phyloP scores from a whole-genome alignment of 148 eudicot genomes.

The Talinum fruticosum region DNA sequence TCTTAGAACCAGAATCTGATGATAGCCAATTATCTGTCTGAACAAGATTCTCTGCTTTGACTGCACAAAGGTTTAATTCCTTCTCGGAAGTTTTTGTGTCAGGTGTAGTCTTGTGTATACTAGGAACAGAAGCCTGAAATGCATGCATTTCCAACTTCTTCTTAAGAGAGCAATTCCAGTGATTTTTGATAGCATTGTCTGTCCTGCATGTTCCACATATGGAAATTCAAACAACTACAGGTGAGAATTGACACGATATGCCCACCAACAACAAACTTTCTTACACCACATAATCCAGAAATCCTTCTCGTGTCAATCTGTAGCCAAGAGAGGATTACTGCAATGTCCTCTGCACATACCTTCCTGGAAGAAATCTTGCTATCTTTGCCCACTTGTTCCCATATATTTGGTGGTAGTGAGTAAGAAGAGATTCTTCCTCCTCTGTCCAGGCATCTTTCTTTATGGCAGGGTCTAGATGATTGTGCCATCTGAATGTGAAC shows the following conservation, averaged over 20 bases:
- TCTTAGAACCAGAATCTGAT: constrained; percentile 26
- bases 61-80: constrained; percentile 17
- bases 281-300: not conserved
- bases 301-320: not conserved
- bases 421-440: constrained; percentile 63
- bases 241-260: not conserved
- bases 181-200: constrained; percentile 90
- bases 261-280: not conserved
- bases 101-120: constrained; percentile 21
- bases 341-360: constrained; percentile 37
- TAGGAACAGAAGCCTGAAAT: constrained; percentile 26
- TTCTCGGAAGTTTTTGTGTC: constrained; percentile 25
- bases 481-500: constrained; percentile 61
- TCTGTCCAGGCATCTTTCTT: constrained; percentile 79
- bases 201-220: constrained; percentile 41
- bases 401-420: constrained; percentile 52
- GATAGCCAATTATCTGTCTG: constrained; percentile 4
- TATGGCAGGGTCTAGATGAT: constrained; percentile 80
- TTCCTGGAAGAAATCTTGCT: constrained; percentile 83
- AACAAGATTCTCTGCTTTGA: constrained; percentile 2
- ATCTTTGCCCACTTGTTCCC: constrained; percentile 94
- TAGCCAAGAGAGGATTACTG: not conserved
- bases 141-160: constrained; percentile 47
- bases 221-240: not conserved
- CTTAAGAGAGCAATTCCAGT: constrained; percentile 79